Percentiles rank a stretch among this genome's conserved stretches.
phyloP scores from a whole-genome alignment of 257 asterid species.

The Linderniella brevidens region DNA sequence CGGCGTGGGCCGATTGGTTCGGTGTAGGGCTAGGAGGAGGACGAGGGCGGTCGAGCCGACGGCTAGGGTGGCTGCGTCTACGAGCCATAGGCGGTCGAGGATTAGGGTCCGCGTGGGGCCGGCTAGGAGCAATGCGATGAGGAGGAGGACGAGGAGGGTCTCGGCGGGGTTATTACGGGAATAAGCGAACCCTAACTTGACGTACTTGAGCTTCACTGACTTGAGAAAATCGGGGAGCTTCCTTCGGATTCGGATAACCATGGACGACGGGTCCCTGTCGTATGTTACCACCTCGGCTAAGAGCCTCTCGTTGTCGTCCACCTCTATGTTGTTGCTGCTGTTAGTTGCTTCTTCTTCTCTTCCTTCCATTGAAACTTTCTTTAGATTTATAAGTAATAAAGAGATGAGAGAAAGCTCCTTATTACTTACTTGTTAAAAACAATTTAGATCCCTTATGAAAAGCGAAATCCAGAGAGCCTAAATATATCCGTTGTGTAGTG shows the following conservation, averaged over 20 bases:
- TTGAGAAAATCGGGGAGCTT: conserved; percentile 34
- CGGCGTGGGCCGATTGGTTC: conserved; percentile 28
- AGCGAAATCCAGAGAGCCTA: no score
- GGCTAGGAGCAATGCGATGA: conserved; percentile 11
- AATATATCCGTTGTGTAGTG: no score
- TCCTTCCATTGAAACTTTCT: no score
- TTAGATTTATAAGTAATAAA: no score
- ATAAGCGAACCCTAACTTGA: conserved; percentile 56
- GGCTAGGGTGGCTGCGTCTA: conserved; percentile 26
- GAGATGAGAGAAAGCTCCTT: no score
- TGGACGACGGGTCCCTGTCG: conserved; percentile 24
- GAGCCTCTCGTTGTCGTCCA: conserved; percentile 24
- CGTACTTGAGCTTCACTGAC: conserved; percentile 48
- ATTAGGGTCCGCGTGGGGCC: conserved; percentile 17
- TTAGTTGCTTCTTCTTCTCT: no score
- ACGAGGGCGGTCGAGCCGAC: conserved; percentile 14
- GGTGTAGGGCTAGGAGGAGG: conserved; percentile 30
- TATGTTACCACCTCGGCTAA: conserved; percentile 32
- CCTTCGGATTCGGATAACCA: conserved; percentile 25
- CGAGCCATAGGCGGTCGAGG: conserved; percentile 13
- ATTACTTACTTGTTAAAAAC: no score
- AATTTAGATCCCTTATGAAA: no score
- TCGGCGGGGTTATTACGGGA: conserved; percentile 38
- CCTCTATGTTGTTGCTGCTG: conserved; percentile 16
- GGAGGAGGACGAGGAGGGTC: conserved; percentile 10